These are phyloP conservation scores for Coemansia sp. DNA, from an alignment of 192 early-diverging fungal species.

Conservation along the genomic window DNA sequence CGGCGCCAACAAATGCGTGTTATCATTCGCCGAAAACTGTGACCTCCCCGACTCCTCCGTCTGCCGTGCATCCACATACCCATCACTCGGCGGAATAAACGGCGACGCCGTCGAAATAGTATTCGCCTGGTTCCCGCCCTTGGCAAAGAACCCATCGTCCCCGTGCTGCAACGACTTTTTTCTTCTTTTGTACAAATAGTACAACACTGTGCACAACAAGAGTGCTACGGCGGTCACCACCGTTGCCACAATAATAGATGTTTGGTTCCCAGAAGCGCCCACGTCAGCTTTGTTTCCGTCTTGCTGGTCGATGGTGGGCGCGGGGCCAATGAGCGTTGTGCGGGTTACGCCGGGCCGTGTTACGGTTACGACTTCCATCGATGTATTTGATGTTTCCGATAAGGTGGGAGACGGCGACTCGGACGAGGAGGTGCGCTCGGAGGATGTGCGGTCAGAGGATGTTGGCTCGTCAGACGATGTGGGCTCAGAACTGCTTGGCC, in stretches of 20 bases:
- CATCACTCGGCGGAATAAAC: conserved; percentile 32
- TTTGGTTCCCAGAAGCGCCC: conserved; percentile 34
- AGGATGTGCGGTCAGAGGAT: background rate
- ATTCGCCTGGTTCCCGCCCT: conserved; percentile 11
- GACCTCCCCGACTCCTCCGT: conserved; percentile 1
- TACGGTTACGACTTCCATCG: conserved; percentile 33
- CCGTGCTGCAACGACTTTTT: conserved; percentile 25
- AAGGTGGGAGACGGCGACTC: conserved; percentile 13
- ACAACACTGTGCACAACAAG: conserved; percentile 33
- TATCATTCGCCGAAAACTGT: conserved; percentile 4
- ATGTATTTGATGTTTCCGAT: background rate
- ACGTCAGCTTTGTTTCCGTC: conserved; percentile 51
- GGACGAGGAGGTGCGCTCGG: conserved; percentile 3
- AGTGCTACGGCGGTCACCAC: conserved; percentile 32
- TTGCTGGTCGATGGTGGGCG: conserved; percentile 41
- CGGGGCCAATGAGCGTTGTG: conserved; percentile 24
- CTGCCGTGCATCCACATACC: conserved; percentile 17
- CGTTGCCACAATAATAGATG: conserved; percentile 43
- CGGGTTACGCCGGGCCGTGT: conserved; percentile 31
- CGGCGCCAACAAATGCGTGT: conserved; percentile 16
- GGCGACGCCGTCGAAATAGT: conserved; percentile 16
- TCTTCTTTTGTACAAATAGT: conserved; percentile 34
- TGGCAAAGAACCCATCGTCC: conserved; percentile 37
- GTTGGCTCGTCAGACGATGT: background rate
- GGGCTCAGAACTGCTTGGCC: background rate